phyloP scores from a whole-genome alignment of 768 basidiomycete genomes.

The Termitomyces heimii region DNA sequence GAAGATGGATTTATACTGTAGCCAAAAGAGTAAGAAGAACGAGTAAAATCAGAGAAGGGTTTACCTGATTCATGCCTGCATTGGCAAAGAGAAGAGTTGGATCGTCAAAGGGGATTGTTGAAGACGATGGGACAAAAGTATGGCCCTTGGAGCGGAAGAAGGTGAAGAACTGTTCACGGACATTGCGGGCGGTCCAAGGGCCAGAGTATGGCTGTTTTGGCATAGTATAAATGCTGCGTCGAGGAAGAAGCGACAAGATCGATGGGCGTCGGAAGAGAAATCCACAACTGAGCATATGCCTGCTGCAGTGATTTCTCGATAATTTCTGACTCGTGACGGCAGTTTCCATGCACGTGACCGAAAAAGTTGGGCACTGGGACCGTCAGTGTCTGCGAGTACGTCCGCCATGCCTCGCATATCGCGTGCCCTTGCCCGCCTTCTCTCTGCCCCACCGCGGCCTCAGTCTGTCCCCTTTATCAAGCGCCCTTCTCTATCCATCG shows the following conservation, averaged over 20 bases:
- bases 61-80: constrained; percentile 94
- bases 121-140: constrained; percentile 84
- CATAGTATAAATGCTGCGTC: constrained; percentile 25
- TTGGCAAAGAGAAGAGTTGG: constrained; percentile 97
- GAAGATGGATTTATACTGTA: constrained; percentile 92
- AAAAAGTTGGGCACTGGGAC: background rate
- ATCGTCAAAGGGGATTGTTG: constrained; percentile 96
- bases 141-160: constrained; percentile 80
- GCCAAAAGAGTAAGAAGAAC: background rate
- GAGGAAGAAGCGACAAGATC: constrained; percentile 13
- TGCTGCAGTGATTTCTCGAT: constrained; percentile 3
- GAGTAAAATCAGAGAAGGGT: constrained; percentile 7
- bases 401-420: constrained; percentile 39
- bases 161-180: constrained; percentile 87
- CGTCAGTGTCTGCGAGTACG: background rate
- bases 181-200: constrained; percentile 75
- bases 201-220: constrained; percentile 28
- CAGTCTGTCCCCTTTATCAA: constrained; percentile 14
- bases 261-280: constrained; percentile 21
- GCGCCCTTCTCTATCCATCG: constrained; percentile 11
- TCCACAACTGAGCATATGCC: constrained; percentile 17
- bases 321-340: constrained; percentile 17
- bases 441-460: constrained; percentile 27
- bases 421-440: constrained; percentile 27
- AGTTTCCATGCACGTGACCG: constrained; percentile 16